Evolutionary conservation across 768 basidiomycete species (phyloP), one percentile per base, ranked within the genome.

Genomic region (Lepiota brunneoincarnata): DNA sequence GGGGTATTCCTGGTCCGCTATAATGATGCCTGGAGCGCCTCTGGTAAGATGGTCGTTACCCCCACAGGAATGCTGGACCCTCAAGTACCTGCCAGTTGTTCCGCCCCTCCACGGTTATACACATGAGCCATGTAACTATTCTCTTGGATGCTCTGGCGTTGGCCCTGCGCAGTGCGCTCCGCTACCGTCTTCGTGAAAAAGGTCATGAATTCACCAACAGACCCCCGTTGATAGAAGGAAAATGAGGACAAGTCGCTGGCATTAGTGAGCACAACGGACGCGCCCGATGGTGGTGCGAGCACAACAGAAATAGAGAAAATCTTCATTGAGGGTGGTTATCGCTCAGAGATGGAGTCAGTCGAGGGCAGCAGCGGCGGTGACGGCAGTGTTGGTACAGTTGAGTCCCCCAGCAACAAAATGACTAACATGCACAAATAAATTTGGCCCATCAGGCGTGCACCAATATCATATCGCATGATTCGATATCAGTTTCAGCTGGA

Each of bases 1-100:
- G 50, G 96, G 97, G 70, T 99, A 99, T 68, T 98, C 97, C 44
- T 90, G 80, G 72, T 98, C 95, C 17, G 94, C 89, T 62, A 98
- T 89, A 61, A 98, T 85, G 51, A 98, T 90, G 55, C 82, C 94
- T 95, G 64, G 21, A 51, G 46, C 35, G 52, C 4, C 2, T 43
- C 18, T 46, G 11, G n/a, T 50, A 18, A 49, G 53, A 28, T n/a
- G n/a, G n/a, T 31, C 7, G 21, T 36, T 9, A 28, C 18, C 18
- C 31, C 26, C 20, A 20, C n/a, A 41, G 1, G 24, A 54, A 28
- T 54, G 37, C 54, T 15, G 21, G 37, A 54, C 20, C 23, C 17
- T 24, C 28, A 41, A 83, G 51, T 54, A 92, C 93, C 94, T 61
- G 89, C 88, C 34, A 95, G 75, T 68, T 86, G 83, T 67, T 92